phyloP scores from a whole-genome alignment of 768 basidiomycete species.

The Chiua virens region DNA sequence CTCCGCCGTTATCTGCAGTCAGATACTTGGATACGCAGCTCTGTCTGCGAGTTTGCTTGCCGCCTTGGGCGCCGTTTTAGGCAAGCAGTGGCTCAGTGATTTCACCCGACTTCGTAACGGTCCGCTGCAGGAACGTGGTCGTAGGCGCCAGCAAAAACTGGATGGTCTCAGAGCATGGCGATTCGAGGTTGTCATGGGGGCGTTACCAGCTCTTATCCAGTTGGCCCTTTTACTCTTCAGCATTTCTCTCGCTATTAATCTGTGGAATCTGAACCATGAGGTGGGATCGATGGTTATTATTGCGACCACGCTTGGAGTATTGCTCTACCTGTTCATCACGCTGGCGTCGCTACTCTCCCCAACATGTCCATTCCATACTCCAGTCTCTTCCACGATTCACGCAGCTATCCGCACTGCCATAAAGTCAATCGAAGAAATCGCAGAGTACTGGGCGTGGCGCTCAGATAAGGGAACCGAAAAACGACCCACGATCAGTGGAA shows the following conservation, averaged over 20 bases:
- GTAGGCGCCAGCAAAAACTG: conserved; percentile 16
- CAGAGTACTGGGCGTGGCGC: conserved; percentile 7
- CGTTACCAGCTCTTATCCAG: conserved; percentile 18
- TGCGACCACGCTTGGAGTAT: conserved; percentile 6
- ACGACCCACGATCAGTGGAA: neutral
- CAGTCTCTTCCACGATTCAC: conserved; percentile 11
- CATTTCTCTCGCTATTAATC: conserved; percentile 11
- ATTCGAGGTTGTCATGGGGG: conserved; percentile 13
- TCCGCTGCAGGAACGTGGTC: conserved; percentile 12
- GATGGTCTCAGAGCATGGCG: conserved; percentile 18
- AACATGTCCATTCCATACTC: conserved; percentile 20
- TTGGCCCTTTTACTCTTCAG: conserved; percentile 22
- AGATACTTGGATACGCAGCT: conserved; percentile 22
- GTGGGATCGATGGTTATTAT: conserved; percentile 12
- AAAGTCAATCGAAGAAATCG: neutral
- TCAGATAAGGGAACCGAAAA: neutral
- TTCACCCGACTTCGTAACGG: conserved; percentile 11
- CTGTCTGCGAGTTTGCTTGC: conserved; percentile 21
- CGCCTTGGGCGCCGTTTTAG: conserved; percentile 20
- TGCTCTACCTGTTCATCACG: conserved; percentile 19
- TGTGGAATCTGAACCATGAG: conserved; percentile 12
- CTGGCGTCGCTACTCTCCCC: conserved; percentile 12
- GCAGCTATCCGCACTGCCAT: neutral
- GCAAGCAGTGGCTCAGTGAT: conserved; percentile 16
- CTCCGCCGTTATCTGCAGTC: conserved; percentile 10